phyloP scores from a whole-genome alignment of 495 filamentous ascomycete genomes.

The Tuber aestivum region DNA sequence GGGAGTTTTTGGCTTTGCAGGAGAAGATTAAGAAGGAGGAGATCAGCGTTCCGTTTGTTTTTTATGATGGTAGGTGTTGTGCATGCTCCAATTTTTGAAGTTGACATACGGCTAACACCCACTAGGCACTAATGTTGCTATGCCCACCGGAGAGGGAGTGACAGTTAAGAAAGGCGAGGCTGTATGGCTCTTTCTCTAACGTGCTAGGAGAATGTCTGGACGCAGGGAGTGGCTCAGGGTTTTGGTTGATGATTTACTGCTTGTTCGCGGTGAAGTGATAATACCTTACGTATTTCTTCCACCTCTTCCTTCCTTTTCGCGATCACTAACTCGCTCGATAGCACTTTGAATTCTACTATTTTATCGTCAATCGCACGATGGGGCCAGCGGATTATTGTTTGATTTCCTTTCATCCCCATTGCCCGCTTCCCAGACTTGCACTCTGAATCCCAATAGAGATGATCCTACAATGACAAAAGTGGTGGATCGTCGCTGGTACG shows the following conservation, averaged over 20 bases:
- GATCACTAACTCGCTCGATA: slow-evolving; percentile 43
- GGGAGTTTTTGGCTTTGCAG: no score
- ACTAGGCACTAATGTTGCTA: slow-evolving; percentile 63
- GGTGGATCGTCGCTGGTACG: no score
- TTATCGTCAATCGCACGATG: slow-evolving; percentile 58
- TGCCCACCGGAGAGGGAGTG: slow-evolving; percentile 59
- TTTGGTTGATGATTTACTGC: slow-evolving; percentile 88
- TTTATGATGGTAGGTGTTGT: no score
- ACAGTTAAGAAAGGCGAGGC: slow-evolving; percentile 88
- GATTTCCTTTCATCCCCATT: slow-evolving; percentile 58
- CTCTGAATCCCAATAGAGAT: slow-evolving; percentile 12
- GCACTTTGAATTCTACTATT: slow-evolving; percentile 64
- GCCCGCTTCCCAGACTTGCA: neutral
- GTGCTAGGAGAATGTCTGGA: slow-evolving; percentile 44
- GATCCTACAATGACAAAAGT: slow-evolving; percentile 68
- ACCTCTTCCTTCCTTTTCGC: neutral
- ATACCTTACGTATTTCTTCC: slow-evolving; percentile 75
- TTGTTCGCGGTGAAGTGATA: slow-evolving; percentile 86
- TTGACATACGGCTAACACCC: neutral
- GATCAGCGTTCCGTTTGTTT: no score
- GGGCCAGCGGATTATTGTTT: slow-evolving; percentile 53
- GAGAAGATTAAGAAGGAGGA: no score
- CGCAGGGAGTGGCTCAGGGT: slow-evolving; percentile 82
- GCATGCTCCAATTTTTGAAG: neutral
- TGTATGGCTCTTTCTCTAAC: slow-evolving; percentile 85